Evolutionary conservation across 106 monocot genomes (phyloP).

Genomic region (Amphibolis antarctica): DNA sequence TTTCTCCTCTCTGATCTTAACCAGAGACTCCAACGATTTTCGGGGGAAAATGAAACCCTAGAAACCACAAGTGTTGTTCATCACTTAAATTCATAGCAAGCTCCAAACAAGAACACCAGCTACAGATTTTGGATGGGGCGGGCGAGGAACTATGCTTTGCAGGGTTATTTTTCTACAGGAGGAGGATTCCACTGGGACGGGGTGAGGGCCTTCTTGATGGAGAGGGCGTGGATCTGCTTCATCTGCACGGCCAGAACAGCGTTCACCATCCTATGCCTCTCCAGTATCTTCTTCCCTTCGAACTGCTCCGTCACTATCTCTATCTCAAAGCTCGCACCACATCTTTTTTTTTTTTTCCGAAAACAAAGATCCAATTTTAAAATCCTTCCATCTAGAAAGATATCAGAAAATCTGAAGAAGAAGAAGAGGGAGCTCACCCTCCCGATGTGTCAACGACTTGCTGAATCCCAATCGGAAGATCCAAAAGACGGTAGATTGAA

Average conservation of each 20-base stretch:
- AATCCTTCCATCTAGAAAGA: too few species aligned
- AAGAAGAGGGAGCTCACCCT: slow-evolving; percentile 35
- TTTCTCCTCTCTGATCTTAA: too few species aligned
- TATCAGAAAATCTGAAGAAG: background rate
- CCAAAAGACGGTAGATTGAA: slow-evolving; percentile 11
- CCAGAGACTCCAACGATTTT: too few species aligned
- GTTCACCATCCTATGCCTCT: slow-evolving; percentile 90
- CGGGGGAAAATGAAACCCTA: too few species aligned
- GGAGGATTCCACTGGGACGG: slow-evolving; percentile 61
- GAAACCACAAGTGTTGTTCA: too few species aligned
- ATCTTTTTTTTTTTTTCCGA: slow-evolving; percentile 22
- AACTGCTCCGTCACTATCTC: slow-evolving; percentile 85
- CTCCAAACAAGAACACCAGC: too few species aligned
- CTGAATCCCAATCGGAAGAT: slow-evolving; percentile 17
- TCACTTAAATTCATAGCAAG: too few species aligned
- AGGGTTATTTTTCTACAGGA: background rate
- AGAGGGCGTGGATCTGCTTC: slow-evolving; percentile 79
- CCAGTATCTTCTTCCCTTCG: slow-evolving; percentile 91
- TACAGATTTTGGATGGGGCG: too few species aligned
- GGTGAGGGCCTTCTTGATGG: slow-evolving; percentile 79
- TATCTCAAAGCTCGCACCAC: slow-evolving; percentile 83
- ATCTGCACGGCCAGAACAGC: slow-evolving; percentile 66
- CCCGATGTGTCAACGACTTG: slow-evolving; percentile 79
- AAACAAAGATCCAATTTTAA: background rate
- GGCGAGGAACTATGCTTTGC: too few species aligned